Evolutionary conservation across 805 yeast species (phyloP), one percentile per base, ranked within the genome.

Genomic region (Candida suzukii): DNA sequence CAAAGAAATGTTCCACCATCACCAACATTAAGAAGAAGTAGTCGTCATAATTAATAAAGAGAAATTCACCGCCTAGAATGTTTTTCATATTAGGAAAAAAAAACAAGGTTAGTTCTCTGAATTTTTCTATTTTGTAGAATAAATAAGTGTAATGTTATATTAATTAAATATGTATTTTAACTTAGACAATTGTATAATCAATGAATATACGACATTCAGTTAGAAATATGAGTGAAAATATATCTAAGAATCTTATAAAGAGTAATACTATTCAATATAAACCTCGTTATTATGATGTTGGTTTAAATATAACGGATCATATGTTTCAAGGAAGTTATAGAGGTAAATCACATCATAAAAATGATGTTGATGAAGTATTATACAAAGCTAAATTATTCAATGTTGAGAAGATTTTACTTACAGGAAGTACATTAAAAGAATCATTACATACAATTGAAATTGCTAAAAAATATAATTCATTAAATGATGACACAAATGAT

Each of bases 241-340:
- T 43, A 36, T 30, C 40, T 2, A 48, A 46, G 25, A 44, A 37
- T 19, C 19, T 22, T 3, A 22, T 22, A 9, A 24, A 22, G 28
- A 13, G 19, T 8, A 5, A n/a, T 4, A 8, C 37, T 3, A n/a
- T 41, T 26, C 20, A 18, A n/a, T 27, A 31, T 2, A 42, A 33
- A 24, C 61, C 63, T 4, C 47, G 85, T 75, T 26, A 60, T 39
- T 60, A 44, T 34, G 65, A 60, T 37, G 63, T 60, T 13, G 65
- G 62, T 1, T 85, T 88, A 51, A 91, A 91, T 57, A 71, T 91
- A 54, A 83, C 96, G 0, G 99, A 91, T 58, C 68, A 77, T 4
- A 93, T 90, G 93, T 93, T 86, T 58, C 72, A 70, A 37, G 99
- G 99, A 1, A 46, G 60, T 9, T 93, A 93, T 56, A 74, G 87